Percentiles rank a stretch among this genome's conserved stretches.
Evolutionary conservation across 768 basidiomycete species (phyloP).

Genomic region (Tricholoma saponaceum): DNA sequence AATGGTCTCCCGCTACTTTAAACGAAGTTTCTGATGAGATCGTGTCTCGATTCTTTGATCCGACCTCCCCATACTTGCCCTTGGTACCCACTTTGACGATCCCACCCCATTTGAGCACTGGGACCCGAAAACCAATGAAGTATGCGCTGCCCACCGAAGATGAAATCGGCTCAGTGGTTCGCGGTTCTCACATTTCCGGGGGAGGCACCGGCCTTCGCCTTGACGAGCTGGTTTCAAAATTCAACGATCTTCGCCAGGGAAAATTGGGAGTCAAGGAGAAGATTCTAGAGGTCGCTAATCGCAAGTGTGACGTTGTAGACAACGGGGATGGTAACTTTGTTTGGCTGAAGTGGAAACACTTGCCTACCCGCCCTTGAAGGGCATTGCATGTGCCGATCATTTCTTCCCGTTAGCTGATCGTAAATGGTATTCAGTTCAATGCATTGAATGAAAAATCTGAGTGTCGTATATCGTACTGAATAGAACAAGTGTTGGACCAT

Average conservation of each 20-base stretch:
- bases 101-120: constrained; percentile 27
- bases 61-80: constrained; percentile 42
- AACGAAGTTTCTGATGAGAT: constrained; percentile 58
- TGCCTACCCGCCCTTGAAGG: constrained; percentile 19
- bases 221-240: constrained; percentile 60
- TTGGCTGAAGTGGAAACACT: constrained; percentile 59
- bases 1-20: constrained; percentile 68
- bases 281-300: constrained; percentile 67
- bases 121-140: constrained; percentile 27
- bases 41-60: constrained; percentile 63
- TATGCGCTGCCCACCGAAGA: constrained; percentile 75
- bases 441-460: background rate
- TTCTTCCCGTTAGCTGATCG: background rate
- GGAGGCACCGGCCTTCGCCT: constrained; percentile 57
- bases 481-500: background rate
- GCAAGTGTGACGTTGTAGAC: constrained; percentile 60
- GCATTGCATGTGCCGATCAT: background rate
- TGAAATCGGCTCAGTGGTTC: constrained; percentile 64
- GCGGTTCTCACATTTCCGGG: constrained; percentile 57
- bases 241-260: constrained; percentile 41
- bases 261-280: constrained; percentile 72
- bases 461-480: background rate
- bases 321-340: constrained; percentile 56
- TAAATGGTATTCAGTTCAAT: background rate
- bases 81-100: constrained; percentile 42